Conservation (phyloP, 805 yeast species). For the Teunomyces cretensis region DNA sequence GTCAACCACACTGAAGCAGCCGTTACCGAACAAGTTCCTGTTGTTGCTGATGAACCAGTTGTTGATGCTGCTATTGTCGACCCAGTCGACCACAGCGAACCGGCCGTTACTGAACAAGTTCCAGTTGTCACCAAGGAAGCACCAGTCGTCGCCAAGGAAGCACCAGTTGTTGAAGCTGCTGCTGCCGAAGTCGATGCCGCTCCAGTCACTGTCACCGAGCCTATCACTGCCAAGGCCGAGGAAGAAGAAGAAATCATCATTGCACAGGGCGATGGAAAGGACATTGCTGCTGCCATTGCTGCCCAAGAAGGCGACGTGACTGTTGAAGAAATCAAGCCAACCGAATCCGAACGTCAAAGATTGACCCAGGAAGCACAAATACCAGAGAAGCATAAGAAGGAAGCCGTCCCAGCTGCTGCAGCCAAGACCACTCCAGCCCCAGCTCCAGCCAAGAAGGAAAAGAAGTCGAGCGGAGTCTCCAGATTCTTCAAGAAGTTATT, state of each 20-base stretch:
- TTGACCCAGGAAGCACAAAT: conserved; percentile 32
- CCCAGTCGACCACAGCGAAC: conserved; percentile 5
- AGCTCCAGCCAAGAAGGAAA: conserved; percentile 11
- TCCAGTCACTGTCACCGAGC: conserved; percentile 17
- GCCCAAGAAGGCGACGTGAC: conserved; percentile 37
- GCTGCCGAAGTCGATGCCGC: conserved; percentile 11
- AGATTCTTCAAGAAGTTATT: conserved; percentile 17
- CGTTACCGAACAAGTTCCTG: conserved; percentile 5
- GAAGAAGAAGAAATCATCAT: conserved; percentile 39
- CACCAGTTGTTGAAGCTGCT: conserved; percentile 8
- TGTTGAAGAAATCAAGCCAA: conserved; percentile 44
- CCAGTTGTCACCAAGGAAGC: not conserved
- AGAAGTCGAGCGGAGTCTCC: conserved; percentile 12
- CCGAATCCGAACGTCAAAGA: conserved; percentile 36
- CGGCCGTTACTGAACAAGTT: conserved; percentile 5
- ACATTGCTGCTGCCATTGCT: conserved; percentile 33
- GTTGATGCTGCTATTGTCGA: conserved; percentile 16
- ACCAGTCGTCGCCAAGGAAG: conserved; percentile 6
- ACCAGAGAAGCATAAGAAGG: not conserved
- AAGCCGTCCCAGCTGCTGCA: conserved; percentile 8
- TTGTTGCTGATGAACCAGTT: conserved; percentile 4
- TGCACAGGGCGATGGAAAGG: conserved; percentile 36
- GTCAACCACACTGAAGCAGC: conserved; percentile 13
- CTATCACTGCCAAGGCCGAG: conserved; percentile 7
- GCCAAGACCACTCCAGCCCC: conserved; percentile 12